These are phyloP conservation scores for Sanguinoderma infundibulare DNA, from an alignment of 1,284 basidiomycete genomes.

Conservation along the genomic window DNA sequence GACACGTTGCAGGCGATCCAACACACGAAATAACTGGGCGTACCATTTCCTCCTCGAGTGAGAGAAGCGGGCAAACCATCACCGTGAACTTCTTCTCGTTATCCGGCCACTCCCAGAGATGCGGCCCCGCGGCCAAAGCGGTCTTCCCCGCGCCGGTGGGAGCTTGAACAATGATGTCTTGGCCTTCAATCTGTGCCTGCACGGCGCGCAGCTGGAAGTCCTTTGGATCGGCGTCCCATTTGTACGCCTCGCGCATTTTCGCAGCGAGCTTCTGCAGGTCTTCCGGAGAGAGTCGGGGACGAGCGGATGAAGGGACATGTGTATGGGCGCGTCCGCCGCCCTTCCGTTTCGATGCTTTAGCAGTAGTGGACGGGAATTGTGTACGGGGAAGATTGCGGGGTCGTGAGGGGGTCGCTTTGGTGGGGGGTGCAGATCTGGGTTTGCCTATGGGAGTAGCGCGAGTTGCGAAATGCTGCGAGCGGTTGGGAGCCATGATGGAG, in stretches of 20 bases:
- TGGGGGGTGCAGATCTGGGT: no score
- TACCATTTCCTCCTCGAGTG: conserved; percentile 45
- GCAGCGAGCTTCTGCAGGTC: not conserved
- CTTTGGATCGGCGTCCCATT: conserved; percentile 14
- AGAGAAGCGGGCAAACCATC: conserved; percentile 42
- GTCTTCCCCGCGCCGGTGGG: conserved; percentile 25
- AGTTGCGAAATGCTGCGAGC: no score
- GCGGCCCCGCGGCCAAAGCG: conserved; percentile 24
- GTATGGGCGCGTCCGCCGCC: no score
- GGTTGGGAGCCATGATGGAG: no score
- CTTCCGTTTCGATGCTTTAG: no score
- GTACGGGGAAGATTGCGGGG: no score
- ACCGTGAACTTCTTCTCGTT: conserved; percentile 36
- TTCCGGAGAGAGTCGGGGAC: not conserved
- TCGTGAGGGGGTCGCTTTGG: no score
- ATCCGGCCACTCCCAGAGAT: conserved; percentile 29
- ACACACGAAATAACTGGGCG: conserved; percentile 15
- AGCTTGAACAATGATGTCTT: conserved; percentile 21
- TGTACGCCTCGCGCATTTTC: not conserved
- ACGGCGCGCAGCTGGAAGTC: conserved; percentile 27
- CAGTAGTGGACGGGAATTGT: no score
- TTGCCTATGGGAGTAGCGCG: no score
- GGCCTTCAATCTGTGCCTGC: conserved; percentile 16
- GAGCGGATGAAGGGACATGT: no score
- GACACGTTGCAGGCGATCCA: not conserved